These are phyloP conservation scores for Purpureocillium takamizusanense DNA, from an alignment of 2,329 filamentous ascomycete genomes.

Conservation along the genomic window DNA sequence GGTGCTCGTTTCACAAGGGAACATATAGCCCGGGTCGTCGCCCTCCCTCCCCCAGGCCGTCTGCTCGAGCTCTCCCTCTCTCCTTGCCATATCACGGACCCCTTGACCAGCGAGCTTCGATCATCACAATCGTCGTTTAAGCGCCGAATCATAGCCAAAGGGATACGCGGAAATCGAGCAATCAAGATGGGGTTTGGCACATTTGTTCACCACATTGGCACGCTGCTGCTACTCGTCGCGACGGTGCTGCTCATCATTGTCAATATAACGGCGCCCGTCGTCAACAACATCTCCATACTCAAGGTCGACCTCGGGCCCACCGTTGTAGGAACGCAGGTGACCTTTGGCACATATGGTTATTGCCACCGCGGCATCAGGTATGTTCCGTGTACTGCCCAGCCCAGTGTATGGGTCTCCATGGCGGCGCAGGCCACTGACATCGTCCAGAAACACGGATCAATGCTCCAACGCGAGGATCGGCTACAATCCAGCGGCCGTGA, in stretches of 20 bases:
- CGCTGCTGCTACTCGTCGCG: constrained; percentile 45
- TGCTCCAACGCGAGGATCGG: constrained; percentile 43
- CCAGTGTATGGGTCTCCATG: neutral
- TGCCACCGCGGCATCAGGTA: constrained; percentile 29
- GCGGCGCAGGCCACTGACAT: too few species aligned
- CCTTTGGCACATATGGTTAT: constrained; percentile 53
- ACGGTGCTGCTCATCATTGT: constrained; percentile 48
- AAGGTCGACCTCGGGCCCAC: constrained; percentile 37
- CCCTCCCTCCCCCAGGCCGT: too few species aligned
- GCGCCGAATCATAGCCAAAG: neutral
- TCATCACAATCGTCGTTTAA: too few species aligned
- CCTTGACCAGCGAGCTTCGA: too few species aligned
- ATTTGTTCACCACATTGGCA: constrained; percentile 48
- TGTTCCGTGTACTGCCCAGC: constrained; percentile 4
- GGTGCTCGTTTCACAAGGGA: too few species aligned
- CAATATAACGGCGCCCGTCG: constrained; percentile 49
- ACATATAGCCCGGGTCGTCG: too few species aligned
- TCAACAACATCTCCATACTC: constrained; percentile 44
- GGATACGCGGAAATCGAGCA: neutral
- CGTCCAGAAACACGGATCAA: constrained; percentile 24
- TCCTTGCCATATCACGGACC: too few species aligned
- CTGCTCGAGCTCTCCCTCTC: too few species aligned
- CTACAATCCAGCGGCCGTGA: constrained; percentile 42
- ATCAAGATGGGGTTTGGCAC: constrained; percentile 35
- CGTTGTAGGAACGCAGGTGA: constrained; percentile 26